Evolutionary conservation across 768 basidiomycete genomes (phyloP).

Genomic region (Clavulina sp.): DNA sequence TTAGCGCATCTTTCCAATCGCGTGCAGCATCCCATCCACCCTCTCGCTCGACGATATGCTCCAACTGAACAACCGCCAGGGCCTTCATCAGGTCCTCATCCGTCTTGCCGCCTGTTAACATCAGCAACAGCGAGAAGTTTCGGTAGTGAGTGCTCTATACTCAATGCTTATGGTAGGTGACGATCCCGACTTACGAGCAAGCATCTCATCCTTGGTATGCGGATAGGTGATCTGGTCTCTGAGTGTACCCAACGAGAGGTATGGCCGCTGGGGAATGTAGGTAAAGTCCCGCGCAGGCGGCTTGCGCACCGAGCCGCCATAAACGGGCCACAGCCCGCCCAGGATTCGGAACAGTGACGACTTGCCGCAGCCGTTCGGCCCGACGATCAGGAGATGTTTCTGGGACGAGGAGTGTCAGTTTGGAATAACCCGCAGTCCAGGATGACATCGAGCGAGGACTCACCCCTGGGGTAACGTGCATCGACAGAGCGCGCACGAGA

Average conservation of each 20-base stretch:
- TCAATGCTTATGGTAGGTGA: neutral
- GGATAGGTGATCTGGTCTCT: constrained; percentile 96
- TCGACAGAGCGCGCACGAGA: constrained; percentile 66
- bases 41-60: constrained; percentile 72
- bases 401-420: constrained; percentile 18
- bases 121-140: constrained; percentile 6
- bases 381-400: constrained; percentile 87
- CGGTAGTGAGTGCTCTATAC: neutral
- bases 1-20: constrained; percentile 87
- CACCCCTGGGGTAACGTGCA: constrained; percentile 78
- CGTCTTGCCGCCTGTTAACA: constrained; percentile 38
- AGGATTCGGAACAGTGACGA: constrained; percentile 89
- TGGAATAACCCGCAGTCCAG: neutral
- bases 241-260: constrained; percentile 82
- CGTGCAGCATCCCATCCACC: constrained; percentile 87
- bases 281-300: constrained; percentile 80
- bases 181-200: constrained; percentile 30
- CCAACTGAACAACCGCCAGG: constrained; percentile 68
- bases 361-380: constrained; percentile 87
- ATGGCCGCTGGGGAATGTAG: constrained; percentile 89
- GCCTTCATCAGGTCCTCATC: constrained; percentile 60
- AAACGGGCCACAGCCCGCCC: constrained; percentile 90
- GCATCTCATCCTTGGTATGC: constrained; percentile 67
- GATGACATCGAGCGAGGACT: constrained; percentile 12
- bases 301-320: constrained; percentile 71